Evolutionary conservation across 2,329 filamentous ascomycete genomes (phyloP).

Genomic region (Colletotrichum tofieldiae): DNA sequence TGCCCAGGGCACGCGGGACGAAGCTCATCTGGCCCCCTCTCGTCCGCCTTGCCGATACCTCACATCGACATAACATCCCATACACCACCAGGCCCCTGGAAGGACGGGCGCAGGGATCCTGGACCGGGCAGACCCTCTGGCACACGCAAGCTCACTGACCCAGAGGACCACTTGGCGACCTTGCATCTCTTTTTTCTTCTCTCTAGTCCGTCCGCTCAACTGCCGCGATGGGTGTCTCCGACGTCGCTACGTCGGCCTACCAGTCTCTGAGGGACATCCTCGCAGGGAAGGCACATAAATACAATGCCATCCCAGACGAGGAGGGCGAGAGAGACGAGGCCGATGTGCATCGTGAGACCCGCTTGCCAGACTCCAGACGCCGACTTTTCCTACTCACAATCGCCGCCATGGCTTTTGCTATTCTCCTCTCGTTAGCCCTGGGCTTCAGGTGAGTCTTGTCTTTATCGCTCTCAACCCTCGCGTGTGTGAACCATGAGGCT

Average conservation of each 20-base stretch:
- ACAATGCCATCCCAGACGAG: constrained; percentile 48
- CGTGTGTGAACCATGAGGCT: background rate
- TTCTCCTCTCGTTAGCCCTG: constrained; percentile 14
- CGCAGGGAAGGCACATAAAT: constrained; percentile 47
- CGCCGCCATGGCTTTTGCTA: constrained; percentile 43
- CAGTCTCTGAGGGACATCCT: constrained; percentile 43
- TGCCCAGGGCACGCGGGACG: constrained; percentile 7
- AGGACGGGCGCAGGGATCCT: constrained; percentile 27
- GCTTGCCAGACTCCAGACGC: constrained; percentile 43
- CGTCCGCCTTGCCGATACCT: constrained; percentile 15
- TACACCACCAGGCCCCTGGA: constrained; percentile 10
- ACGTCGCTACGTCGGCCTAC: constrained; percentile 32
- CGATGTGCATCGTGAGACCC: constrained; percentile 26
- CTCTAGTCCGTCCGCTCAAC: background rate
- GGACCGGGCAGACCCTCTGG: constrained; percentile 12
- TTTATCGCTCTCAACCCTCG: background rate
- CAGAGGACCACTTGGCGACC: constrained; percentile 17
- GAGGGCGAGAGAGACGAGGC: constrained; percentile 35
- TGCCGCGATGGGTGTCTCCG: constrained; percentile 37
- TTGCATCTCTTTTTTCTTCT: background rate
- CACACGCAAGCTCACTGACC: constrained; percentile 30
- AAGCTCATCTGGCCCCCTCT: background rate
- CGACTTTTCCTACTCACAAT: constrained; percentile 45
- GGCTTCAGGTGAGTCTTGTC: constrained; percentile 31
- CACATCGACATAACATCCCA: constrained; percentile 18